These are phyloP conservation scores for Xylaria sp. DNA, from an alignment of 2,329 filamentous ascomycete genomes.

Conservation along the genomic window DNA sequence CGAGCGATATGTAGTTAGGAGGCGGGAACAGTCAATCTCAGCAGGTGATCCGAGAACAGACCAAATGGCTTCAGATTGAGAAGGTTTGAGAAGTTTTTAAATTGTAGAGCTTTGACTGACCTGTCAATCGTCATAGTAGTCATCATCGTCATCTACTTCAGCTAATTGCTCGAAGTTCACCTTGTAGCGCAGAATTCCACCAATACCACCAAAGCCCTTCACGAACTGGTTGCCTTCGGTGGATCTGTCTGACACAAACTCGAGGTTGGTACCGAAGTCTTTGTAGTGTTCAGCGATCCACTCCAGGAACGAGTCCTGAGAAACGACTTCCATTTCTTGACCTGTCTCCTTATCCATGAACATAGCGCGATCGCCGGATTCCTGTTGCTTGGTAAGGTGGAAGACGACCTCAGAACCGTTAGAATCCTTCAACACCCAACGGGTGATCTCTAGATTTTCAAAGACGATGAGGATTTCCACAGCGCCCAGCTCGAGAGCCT, in stretches of 20 bases:
- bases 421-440: slow-evolving; percentile 87
- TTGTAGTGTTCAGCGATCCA: slow-evolving; percentile 99
- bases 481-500: slow-evolving; percentile 94
- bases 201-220: slow-evolving; percentile 98
- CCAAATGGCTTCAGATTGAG: slow-evolving; percentile 27
- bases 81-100: slow-evolving; percentile 23
- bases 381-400: slow-evolving; percentile 89
- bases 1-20: slow-evolving; percentile 2
- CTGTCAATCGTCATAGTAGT: slow-evolving; percentile 79
- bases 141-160: slow-evolving; percentile 89
- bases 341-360: slow-evolving; percentile 97
- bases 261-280: slow-evolving; percentile 93
- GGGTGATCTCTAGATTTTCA: slow-evolving; percentile 94
- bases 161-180: slow-evolving; percentile 99
- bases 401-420: slow-evolving; percentile 77
- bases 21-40: slow-evolving; percentile 8
- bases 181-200: slow-evolving; percentile 97
- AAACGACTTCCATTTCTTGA: slow-evolving; percentile 94
- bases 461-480: slow-evolving; percentile 96
- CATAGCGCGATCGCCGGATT: slow-evolving; percentile 76
- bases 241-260: slow-evolving; percentile 97
- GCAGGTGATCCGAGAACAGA: slow-evolving; percentile 22
- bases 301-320: slow-evolving; percentile 94
- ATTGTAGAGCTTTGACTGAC: slow-evolving; percentile 41
- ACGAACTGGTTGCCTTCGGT: slow-evolving; percentile 99